A percentile compares a stretch with the other conserved stretches of the same genome.
phyloP scores from a whole-genome alignment of 257 asterid species.

The Lycium ferocissimum region DNA sequence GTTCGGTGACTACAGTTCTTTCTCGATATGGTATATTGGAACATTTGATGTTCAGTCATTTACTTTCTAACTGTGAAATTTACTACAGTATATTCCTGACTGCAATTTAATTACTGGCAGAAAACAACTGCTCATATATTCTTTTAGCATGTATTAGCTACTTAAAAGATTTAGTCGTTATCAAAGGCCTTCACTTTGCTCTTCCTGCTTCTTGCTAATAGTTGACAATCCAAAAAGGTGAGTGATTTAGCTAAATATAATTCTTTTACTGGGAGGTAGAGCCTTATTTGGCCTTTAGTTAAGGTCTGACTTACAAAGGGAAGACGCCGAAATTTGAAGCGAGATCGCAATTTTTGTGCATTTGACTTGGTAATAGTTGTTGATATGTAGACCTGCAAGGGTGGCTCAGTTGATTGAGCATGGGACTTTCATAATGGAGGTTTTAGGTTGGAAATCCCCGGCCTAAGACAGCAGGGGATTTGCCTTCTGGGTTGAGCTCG shows the following conservation, averaged over 20 bases:
- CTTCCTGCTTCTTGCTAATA: slow-evolving; percentile 14
- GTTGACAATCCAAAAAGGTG: background rate
- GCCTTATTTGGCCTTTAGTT: background rate
- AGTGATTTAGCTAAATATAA: background rate
- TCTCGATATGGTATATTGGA: background rate
- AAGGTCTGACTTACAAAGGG: background rate
- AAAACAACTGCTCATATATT: background rate
- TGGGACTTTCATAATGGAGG: too few relatives aligned
- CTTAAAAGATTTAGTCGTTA: background rate
- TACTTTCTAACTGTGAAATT: slow-evolving; percentile 10
- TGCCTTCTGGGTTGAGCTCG: too few relatives aligned
- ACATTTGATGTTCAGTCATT: slow-evolving; percentile 5
- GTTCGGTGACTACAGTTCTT: background rate
- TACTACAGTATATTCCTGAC: background rate
- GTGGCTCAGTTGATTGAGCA: too few relatives aligned
- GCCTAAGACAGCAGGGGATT: too few relatives aligned
- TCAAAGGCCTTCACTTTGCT: background rate
- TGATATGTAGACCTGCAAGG: too few relatives aligned
- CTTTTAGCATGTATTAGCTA: background rate
- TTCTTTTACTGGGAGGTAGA: background rate
- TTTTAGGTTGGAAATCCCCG: too few relatives aligned
- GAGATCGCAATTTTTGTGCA: background rate
- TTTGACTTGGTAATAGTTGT: slow-evolving; percentile 17
- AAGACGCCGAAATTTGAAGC: background rate
- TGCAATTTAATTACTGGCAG: background rate